Conservation (phyloP, 1,284 basidiomycete genomes). For the Ceratobasidium sp. region DNA sequence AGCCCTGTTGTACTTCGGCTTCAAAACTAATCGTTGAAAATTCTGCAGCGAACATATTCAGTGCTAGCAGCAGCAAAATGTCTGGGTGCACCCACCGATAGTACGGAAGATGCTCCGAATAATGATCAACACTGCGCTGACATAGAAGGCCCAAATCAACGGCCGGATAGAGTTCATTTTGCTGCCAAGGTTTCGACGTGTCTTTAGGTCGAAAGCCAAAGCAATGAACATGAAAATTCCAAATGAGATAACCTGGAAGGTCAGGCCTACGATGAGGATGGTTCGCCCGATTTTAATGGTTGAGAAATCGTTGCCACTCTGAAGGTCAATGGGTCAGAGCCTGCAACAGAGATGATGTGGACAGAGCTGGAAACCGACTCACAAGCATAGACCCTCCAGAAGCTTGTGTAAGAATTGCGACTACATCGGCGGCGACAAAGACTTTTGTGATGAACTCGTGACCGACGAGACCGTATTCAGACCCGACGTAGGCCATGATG, state of each 20-base stretch:
- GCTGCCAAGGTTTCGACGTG: constrained; percentile 27
- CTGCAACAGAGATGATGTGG: background rate
- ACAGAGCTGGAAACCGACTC: background rate
- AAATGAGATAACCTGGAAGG: constrained; percentile 43
- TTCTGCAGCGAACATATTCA: constrained; percentile 22
- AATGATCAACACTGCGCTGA: constrained; percentile 39
- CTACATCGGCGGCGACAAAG: constrained; percentile 42
- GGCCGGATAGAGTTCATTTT: constrained; percentile 24
- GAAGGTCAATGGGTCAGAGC: background rate
- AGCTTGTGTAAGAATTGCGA: constrained; percentile 42
- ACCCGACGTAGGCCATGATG: constrained; percentile 43
- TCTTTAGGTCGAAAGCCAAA: constrained; percentile 42
- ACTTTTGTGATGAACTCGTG: constrained; percentile 43
- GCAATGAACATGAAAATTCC: constrained; percentile 43
- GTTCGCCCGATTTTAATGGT: constrained; percentile 39
- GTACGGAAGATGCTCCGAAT: constrained; percentile 42
- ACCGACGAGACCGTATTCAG: constrained; percentile 38
- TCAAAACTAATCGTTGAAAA: constrained; percentile 43
- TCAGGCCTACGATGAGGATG: constrained; percentile 43
- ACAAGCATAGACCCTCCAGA: constrained; percentile 41
- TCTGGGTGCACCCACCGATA: constrained; percentile 21
- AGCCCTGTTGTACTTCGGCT: constrained; percentile 39
- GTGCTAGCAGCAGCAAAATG: background rate
- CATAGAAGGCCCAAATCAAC: constrained; percentile 42
- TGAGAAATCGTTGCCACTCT: constrained; percentile 22